Evolutionary conservation across 768 basidiomycete genomes (phyloP).

Genomic region (Tylopilus plumbeoviolaceoides): DNA sequence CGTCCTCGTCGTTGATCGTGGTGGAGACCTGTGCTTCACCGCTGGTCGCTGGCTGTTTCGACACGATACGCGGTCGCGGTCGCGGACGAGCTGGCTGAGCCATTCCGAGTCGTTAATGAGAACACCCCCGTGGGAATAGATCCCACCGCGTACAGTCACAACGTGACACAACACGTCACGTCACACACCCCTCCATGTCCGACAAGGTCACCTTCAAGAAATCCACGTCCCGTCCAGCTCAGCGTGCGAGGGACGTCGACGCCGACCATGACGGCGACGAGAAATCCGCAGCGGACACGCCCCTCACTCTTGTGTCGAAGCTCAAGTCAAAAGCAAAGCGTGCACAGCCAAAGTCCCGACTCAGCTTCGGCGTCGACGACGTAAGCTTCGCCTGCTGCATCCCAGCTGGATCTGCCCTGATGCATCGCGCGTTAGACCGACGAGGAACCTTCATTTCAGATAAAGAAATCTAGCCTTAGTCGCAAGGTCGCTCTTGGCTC

Average conservation of each 20-base stretch:
- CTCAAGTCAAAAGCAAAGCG: slow-evolving; percentile 71
- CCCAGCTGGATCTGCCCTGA: slow-evolving; percentile 7
- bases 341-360: slow-evolving; percentile 56
- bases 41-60: slow-evolving; percentile 11
- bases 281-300: slow-evolving; percentile 35
- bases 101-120: slow-evolving; percentile 22
- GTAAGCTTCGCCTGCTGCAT: slow-evolving; percentile 35
- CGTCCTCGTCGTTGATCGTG: slow-evolving; percentile 53
- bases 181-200: slow-evolving; percentile 19
- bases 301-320: slow-evolving; percentile 58
- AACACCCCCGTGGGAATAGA: slow-evolving; percentile 28
- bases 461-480: slow-evolving; percentile 80
- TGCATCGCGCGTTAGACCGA: slow-evolving; percentile 44
- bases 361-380: slow-evolving; percentile 79
- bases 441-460: slow-evolving; percentile 63
- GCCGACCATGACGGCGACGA: slow-evolving; percentile 28
- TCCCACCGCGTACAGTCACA: too few species aligned
- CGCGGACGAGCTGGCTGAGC: slow-evolving; percentile 35
- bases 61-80: slow-evolving; percentile 50
- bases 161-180: slow-evolving; percentile 24
- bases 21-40: slow-evolving; percentile 4
- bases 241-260: slow-evolving; percentile 38
- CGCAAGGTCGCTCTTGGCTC: slow-evolving; percentile 55
- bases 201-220: slow-evolving; percentile 41
- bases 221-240: slow-evolving; percentile 37